Percentiles rank a stretch among this genome's conserved stretches.
These are phyloP conservation scores for Hypoxylon rubiginosum DNA, from an alignment of 2,329 filamentous ascomycete genomes.

Conservation along the genomic window DNA sequence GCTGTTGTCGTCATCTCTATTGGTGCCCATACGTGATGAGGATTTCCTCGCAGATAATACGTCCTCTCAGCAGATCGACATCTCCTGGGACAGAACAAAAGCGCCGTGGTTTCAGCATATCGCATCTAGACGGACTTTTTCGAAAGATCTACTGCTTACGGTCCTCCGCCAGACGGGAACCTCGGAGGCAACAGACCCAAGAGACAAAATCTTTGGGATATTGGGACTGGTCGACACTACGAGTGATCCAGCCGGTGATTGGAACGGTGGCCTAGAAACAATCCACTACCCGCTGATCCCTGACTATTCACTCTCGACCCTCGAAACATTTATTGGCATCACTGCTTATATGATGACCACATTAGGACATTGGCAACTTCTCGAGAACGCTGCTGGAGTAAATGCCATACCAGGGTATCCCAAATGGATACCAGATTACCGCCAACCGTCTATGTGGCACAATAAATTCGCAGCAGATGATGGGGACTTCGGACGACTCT, in stretches of 20 bases:
- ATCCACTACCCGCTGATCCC: not conserved
- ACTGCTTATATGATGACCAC: not conserved
- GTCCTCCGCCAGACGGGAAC: not conserved
- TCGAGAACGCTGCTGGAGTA: not conserved
- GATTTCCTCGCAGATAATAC: not conserved
- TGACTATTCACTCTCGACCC: not conserved
- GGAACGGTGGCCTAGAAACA: no score
- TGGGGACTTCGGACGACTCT: not conserved
- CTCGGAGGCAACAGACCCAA: not conserved
- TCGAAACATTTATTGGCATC: not conserved
- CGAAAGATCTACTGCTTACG: not conserved
- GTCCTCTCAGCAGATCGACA: not conserved
- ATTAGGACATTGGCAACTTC: not conserved
- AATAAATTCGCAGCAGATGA: not conserved
- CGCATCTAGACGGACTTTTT: not conserved
- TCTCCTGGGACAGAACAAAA: not conserved
- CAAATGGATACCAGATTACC: no score
- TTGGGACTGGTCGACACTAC: not conserved
- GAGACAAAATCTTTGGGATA: constrained; percentile 1
- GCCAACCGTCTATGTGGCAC: not conserved
- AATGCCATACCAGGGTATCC: not conserved
- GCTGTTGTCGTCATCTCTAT: not conserved
- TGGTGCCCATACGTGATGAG: not conserved
- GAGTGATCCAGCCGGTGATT: no score
- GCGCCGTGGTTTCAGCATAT: not conserved